Evolutionary conservation across 2,329 filamentous ascomycete species (phyloP).

Genomic region (Neurospora sp.): DNA sequence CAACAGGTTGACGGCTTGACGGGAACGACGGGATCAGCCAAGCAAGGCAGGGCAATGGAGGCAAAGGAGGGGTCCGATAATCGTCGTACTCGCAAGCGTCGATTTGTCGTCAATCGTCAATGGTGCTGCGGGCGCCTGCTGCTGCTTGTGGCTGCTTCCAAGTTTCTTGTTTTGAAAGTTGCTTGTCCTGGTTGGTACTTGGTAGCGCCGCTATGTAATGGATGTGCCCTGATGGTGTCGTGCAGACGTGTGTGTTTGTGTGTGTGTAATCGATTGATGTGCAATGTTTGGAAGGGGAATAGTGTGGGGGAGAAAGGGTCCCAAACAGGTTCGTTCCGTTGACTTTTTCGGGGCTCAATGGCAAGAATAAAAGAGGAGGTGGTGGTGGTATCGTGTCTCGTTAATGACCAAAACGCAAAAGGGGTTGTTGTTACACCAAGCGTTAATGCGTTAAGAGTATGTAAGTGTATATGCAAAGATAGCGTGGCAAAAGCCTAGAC

Average conservation of each 20-base stretch:
- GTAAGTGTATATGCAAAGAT: background rate
- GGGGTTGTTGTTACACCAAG: background rate
- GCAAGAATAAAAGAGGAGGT: background rate
- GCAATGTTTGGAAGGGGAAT: background rate
- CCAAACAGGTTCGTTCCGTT: background rate
- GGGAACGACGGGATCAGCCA: background rate
- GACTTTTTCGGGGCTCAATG: background rate
- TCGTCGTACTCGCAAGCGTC: background rate
- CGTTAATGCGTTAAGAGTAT: too few species aligned
- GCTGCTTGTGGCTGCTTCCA: background rate
- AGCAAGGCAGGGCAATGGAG: background rate
- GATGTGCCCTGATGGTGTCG: background rate
- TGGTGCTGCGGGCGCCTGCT: background rate
- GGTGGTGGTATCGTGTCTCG: background rate
- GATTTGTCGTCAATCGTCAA: background rate
- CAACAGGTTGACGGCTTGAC: background rate
- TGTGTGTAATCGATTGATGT: background rate
- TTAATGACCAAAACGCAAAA: background rate
- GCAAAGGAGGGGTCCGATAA: background rate
- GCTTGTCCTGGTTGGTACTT: background rate
- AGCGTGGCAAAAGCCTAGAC: background rate
- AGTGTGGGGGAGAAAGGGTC: background rate
- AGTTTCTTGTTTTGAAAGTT: background rate
- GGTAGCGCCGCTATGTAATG: background rate
- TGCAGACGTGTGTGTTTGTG: background rate